Evolutionary conservation across 2,329 filamentous ascomycete species (phyloP).

Genomic region (Annulohypoxylon truncatum): DNA sequence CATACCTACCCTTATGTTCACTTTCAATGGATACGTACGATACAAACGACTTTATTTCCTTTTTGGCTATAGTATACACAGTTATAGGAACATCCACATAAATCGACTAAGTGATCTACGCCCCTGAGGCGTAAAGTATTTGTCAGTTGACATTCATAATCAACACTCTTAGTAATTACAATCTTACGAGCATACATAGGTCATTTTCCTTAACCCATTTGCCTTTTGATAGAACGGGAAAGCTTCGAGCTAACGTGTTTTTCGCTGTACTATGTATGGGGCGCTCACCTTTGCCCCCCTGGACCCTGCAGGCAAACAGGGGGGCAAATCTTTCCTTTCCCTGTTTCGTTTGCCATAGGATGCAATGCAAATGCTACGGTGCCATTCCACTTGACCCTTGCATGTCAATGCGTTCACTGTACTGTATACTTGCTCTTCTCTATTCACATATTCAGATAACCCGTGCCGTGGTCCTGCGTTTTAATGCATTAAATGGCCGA

Average conservation of each 20-base stretch:
- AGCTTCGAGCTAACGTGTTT: slow-evolving; percentile 27
- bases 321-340: slow-evolving; percentile 36
- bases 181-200: slow-evolving; percentile 9
- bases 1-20: background rate
- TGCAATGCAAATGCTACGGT: slow-evolving; percentile 34
- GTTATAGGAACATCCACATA: slow-evolving; percentile 9
- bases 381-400: slow-evolving; percentile 36
- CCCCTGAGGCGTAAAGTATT: slow-evolving; percentile 17
- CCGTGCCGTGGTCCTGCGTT: slow-evolving; percentile 40
- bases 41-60: slow-evolving; percentile 1
- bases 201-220: slow-evolving; percentile 6
- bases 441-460: slow-evolving; percentile 34
- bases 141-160: slow-evolving; percentile 25
- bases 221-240: slow-evolving; percentile 24
- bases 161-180: slow-evolving; percentile 18
- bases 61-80: background rate
- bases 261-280: slow-evolving; percentile 14
- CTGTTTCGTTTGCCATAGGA: slow-evolving; percentile 39
- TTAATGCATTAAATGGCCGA: slow-evolving; percentile 42
- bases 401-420: slow-evolving; percentile 25
- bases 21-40: background rate
- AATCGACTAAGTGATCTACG: slow-evolving; percentile 16
- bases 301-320: slow-evolving; percentile 40
- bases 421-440: slow-evolving; percentile 20
- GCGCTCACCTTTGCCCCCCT: slow-evolving; percentile 23